These are phyloP conservation scores for Phialophora verrucosa DNA, from an alignment of 2,329 filamentous ascomycete genomes.

Conservation along the genomic window DNA sequence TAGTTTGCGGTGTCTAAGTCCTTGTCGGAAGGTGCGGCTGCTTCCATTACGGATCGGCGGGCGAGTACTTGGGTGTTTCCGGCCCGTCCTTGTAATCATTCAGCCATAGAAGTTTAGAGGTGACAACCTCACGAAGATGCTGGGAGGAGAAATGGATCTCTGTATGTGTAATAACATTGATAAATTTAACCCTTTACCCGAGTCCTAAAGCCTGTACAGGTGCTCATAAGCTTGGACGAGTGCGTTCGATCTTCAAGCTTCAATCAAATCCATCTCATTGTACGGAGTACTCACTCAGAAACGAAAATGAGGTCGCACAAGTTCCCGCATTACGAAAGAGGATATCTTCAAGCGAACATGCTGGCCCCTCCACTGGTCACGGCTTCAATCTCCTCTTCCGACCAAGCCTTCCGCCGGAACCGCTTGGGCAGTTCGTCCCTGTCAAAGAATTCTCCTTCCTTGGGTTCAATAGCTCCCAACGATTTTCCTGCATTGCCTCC, in stretches of 20 bases:
- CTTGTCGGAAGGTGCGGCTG: not conserved
- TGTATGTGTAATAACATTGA: not conserved
- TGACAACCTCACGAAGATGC: not conserved
- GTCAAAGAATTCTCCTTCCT: slow-evolving; percentile 82
- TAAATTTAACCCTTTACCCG: not conserved
- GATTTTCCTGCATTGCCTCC: slow-evolving; percentile 70
- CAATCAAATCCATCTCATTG: not conserved
- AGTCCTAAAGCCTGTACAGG: not conserved
- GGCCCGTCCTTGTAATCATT: not conserved
- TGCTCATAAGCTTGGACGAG: not conserved
- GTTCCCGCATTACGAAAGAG: not conserved
- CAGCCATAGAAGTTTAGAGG: not conserved
- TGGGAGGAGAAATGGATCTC: not conserved
- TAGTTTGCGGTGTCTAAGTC: not conserved
- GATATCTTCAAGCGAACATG: slow-evolving; percentile 55
- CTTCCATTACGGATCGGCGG: not conserved
- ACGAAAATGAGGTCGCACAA: not conserved
- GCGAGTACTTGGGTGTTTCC: not conserved
- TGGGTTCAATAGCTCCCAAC: slow-evolving; percentile 74
- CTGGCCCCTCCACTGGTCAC: slow-evolving; percentile 91
- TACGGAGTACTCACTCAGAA: not conserved
- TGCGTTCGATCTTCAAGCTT: not conserved
- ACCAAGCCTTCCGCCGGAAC: slow-evolving; percentile 78
- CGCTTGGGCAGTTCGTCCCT: slow-evolving; percentile 82
- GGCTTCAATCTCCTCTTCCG: slow-evolving; percentile 86